Conservation (phyloP, 2,329 filamentous ascomycete genomes). For the Thielaviopsis populi region DNA sequence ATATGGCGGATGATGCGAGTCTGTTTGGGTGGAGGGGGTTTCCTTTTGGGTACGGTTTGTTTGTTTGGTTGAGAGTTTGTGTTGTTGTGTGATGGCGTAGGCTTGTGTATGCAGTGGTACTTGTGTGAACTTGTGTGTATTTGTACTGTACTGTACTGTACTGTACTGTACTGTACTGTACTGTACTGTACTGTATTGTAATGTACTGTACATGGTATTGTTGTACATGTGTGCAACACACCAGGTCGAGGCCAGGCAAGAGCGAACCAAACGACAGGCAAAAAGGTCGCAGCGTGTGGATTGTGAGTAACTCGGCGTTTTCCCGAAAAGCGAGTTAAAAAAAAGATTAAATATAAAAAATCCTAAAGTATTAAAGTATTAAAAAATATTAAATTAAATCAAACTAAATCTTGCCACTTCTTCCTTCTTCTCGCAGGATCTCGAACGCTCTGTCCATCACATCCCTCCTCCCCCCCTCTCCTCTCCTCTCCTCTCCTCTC, state of each 20-base stretch:
- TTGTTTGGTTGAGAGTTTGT: too few species aligned
- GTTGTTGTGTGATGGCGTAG: too few species aligned
- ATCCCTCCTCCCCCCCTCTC: background rate
- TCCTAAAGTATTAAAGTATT: background rate
- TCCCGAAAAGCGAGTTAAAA: too few species aligned
- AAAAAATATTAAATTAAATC: background rate
- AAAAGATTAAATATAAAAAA: background rate
- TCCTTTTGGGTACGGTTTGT: background rate
- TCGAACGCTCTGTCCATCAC: background rate
- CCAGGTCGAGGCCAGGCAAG: too few species aligned
- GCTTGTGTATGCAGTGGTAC: background rate
- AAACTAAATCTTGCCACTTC: background rate
- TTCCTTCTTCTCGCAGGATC: background rate
- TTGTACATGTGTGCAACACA: too few species aligned
- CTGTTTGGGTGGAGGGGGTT: too few species aligned
- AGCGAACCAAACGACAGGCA: background rate
- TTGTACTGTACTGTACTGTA: too few species aligned
- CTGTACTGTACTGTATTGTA: too few species aligned
- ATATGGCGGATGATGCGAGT: background rate
- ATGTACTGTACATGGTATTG: background rate
- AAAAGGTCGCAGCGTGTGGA: background rate
- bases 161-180: too few species aligned
- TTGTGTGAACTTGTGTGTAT: too few species aligned
- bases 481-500: too few species aligned
- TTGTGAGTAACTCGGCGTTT: background rate